A percentile compares a stretch with the other conserved stretches of the same genome.
These are phyloP conservation scores for Lyophyllum atratum DNA, from an alignment of 768 basidiomycete genomes.

Conservation along the genomic window DNA sequence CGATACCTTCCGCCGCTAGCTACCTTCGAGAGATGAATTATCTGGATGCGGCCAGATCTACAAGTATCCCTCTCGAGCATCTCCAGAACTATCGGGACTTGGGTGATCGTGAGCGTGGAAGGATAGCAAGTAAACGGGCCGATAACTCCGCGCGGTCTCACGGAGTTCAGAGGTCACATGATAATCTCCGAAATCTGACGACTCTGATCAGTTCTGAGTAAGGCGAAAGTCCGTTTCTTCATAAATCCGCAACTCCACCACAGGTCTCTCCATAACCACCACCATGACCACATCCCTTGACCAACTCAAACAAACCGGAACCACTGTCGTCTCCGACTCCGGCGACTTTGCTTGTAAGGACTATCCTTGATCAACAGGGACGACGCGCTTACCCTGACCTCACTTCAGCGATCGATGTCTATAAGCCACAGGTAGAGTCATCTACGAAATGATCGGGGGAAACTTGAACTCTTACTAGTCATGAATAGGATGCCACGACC, in stretches of 20 bases:
- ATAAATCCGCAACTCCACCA: slow-evolving; percentile 4
- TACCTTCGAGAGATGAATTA: no score
- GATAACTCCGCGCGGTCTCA: not conserved
- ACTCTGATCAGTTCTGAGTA: not conserved
- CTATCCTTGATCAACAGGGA: slow-evolving; percentile 12
- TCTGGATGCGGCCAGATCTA: no score
- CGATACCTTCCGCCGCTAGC: no score
- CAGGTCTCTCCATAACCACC: slow-evolving; percentile 30
- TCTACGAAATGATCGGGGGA: not conserved
- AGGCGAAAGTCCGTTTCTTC: slow-evolving; percentile 11
- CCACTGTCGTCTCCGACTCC: slow-evolving; percentile 96
- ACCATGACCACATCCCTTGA: slow-evolving; percentile 83
- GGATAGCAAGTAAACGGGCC: no score
- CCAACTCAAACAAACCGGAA: slow-evolving; percentile 87
- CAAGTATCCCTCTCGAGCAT: no score
- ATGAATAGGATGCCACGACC: slow-evolving; percentile 87
- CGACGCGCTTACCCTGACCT: slow-evolving; percentile 16
- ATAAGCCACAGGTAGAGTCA: slow-evolving; percentile 82
- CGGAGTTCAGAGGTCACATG: slow-evolving; percentile 13
- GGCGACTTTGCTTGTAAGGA: slow-evolving; percentile 87
- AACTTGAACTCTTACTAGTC: slow-evolving; percentile 3
- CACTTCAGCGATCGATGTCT: slow-evolving; percentile 81
- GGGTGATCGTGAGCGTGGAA: no score
- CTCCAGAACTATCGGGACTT: no score
- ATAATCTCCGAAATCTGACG: slow-evolving; percentile 13